These are phyloP conservation scores for Trichophyton rubrum DNA, from an alignment of 2,329 filamentous ascomycete genomes.

Conservation along the genomic window DNA sequence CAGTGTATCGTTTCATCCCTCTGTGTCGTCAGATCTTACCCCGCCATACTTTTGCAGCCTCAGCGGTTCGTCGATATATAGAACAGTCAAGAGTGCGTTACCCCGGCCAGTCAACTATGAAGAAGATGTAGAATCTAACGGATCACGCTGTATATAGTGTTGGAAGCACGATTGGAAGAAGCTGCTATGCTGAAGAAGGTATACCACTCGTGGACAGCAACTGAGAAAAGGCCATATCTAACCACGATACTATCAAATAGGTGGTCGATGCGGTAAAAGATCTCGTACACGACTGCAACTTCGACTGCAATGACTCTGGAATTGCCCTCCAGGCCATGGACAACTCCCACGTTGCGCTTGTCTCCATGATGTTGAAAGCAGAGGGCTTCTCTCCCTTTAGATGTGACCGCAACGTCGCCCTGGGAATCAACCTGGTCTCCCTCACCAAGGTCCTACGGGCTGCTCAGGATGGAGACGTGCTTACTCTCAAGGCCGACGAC, in stretches of 20 bases:
- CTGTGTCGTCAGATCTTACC: not conserved
- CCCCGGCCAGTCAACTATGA: not conserved
- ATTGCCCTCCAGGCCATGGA: slow-evolving; percentile 99
- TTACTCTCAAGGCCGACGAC: slow-evolving; percentile 96
- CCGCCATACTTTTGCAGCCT: not conserved
- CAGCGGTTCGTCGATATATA: not conserved
- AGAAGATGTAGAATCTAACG: not conserved
- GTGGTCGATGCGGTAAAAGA: slow-evolving; percentile 99
- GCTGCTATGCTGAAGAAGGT: slow-evolving; percentile 92
- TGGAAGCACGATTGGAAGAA: slow-evolving; percentile 96
- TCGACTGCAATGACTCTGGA: slow-evolving; percentile 99
- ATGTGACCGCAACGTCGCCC: slow-evolving; percentile 96
- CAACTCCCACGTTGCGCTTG: slow-evolving; percentile 97
- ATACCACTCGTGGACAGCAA: slow-evolving; percentile 9
- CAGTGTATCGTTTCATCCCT: not conserved
- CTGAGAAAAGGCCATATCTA: slow-evolving; percentile 3
- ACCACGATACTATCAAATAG: slow-evolving; percentile 35
- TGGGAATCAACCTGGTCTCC: slow-evolving; percentile 92
- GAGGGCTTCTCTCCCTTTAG: slow-evolving; percentile 91
- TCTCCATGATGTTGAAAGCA: slow-evolving; percentile 96
- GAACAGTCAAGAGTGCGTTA: not conserved
- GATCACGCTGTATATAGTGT: slow-evolving; percentile 43
- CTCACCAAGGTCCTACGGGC: slow-evolving; percentile 95
- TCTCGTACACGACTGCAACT: slow-evolving; percentile 98
- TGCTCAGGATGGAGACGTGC: slow-evolving; percentile 83